These are phyloP conservation scores for Dissoconium aciculare DNA, from an alignment of 2,329 filamentous ascomycete species.

Conservation along the genomic window DNA sequence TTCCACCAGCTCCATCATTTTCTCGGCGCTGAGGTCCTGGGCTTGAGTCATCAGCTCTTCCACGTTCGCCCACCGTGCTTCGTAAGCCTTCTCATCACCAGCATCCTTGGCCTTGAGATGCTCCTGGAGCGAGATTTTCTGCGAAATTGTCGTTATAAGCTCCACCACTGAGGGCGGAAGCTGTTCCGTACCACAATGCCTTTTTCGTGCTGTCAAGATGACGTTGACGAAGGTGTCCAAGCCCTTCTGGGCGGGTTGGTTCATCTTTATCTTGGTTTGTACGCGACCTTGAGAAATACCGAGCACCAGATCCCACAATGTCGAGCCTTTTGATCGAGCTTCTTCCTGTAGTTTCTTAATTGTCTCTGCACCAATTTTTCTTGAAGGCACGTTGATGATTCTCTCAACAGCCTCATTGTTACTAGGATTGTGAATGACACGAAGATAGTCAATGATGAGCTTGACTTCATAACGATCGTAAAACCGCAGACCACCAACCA, in stretches of 20 bases:
- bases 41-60: constrained; percentile 75
- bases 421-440: constrained; percentile 67
- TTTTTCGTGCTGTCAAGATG: constrained; percentile 42
- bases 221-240: constrained; percentile 45
- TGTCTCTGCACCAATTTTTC: constrained; percentile 67
- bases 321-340: constrained; percentile 52
- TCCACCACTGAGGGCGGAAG: constrained; percentile 28
- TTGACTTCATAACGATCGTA: constrained; percentile 87
- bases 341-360: constrained; percentile 61
- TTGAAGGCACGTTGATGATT: constrained; percentile 69
- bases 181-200: constrained; percentile 32
- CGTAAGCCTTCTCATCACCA: constrained; percentile 47
- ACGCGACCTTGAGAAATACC: constrained; percentile 39
- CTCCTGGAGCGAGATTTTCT: constrained; percentile 56
- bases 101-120: constrained; percentile 57
- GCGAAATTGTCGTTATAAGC: constrained; percentile 42
- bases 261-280: constrained; percentile 39
- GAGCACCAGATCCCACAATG: constrained; percentile 63
- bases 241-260: constrained; percentile 40
- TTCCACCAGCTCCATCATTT: constrained; percentile 17
- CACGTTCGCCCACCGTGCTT: constrained; percentile 73
- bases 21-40: constrained; percentile 44
- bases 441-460: constrained; percentile 71
- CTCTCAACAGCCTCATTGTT: constrained; percentile 76
- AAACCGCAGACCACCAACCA: constrained; percentile 84